Base-by-base conservation (phyloP, 192 early-diverging fungal species). In the Coemansia sp. region DNA sequence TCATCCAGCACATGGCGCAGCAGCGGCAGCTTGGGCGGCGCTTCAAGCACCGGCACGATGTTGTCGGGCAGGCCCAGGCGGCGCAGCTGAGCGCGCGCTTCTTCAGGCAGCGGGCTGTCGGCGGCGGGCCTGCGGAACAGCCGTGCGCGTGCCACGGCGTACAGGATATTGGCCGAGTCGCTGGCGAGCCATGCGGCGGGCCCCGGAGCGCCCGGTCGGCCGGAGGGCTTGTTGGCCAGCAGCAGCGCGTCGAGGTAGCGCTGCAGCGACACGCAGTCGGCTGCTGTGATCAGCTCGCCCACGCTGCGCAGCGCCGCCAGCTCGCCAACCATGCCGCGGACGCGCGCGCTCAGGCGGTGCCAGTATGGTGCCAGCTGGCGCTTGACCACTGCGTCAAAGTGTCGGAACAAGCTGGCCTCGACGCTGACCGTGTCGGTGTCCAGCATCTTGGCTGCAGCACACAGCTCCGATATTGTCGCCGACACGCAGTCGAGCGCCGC, bases 1-100 rank as follows among this genome's bases (percentile, higher is more conserved):
- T 96, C 93, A 17, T 87, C 65, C 46, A 98, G 63, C 0, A 92
- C 74, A 13, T 85, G 79, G 1, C 50, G 52, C 22, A 98, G 50
- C 9, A 85, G 78, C 33, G 66, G 67, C 87, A 94, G 97, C 59
- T 98, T 98, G 14, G 96, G 96, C n/a, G 85, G 84, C 35, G 89
- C 92, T 58, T 98, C 95, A 33, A 97, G 58, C 26, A 87, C 78
- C 0, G 87, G 84, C 44, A 81, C 64, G 37, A 89, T 79, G 23
- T 78, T 68, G 1, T 83, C 78, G 2, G 92, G 89, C 18, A 95
- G 60, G 5, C 78, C 74, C 50, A 65, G 44, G 14, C 52, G 39
- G 39, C 80, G 78, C n/a, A 69, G 60, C 28, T 53, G 34, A 17
- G 43, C 29, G 11, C 58, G 15, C 15, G 22, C 37, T 11, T 29